Base-by-base conservation (phyloP, 768 basidiomycete genomes). In the Lepiota venenata region DNA sequence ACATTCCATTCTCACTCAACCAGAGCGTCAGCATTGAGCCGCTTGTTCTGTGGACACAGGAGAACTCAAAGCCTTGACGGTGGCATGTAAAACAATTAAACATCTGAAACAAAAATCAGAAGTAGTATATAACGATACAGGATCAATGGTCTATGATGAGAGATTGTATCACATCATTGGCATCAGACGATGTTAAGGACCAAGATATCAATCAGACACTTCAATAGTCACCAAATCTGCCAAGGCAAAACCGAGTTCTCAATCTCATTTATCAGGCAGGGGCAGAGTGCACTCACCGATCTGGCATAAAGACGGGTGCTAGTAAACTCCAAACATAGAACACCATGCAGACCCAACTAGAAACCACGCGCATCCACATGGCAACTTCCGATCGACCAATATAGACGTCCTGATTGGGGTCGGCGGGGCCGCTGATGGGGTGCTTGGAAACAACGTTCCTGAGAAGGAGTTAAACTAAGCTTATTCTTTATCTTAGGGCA, bases 311-410 rank as follows among this genome's bases (percentile, higher is more conserved):
- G 38, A 91, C 86, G 0, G 95, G 95, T 7, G 92, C 95, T 47
- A 96, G 62, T 29, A 96, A 71, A 61, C 88, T 93, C 93, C 92
- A 94, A 27, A 81, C 82, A 64, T 92, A 96, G 56, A 93, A 69
- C 39, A 86, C 52, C 71, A 93, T 87, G 68, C 93, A 98, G 21
- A 96, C 80, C 96, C 96, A 99, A 59, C 91, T 91, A 27, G 92
- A 94, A 43, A 98, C 90, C 29, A 98, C 82, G 3, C 97, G 78
- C 92, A 98, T 98, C 97, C 97, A 99, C 96, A 99, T 98, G 2
- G 97, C 94, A 8, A 90, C 87, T 66, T 94, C 91, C 4, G 93
- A 95, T 36, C 94, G 85, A 15, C 97, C 97, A 45, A 98, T 98
- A 68, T 93, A 91, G 37, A 98, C 87, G 57, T 88, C 83, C 40